A percentile compares a stretch with the other conserved stretches of the same genome.
Conservation (phyloP, 371 early-diverging fungal genomes). For the Mortierella sp. region DNA sequence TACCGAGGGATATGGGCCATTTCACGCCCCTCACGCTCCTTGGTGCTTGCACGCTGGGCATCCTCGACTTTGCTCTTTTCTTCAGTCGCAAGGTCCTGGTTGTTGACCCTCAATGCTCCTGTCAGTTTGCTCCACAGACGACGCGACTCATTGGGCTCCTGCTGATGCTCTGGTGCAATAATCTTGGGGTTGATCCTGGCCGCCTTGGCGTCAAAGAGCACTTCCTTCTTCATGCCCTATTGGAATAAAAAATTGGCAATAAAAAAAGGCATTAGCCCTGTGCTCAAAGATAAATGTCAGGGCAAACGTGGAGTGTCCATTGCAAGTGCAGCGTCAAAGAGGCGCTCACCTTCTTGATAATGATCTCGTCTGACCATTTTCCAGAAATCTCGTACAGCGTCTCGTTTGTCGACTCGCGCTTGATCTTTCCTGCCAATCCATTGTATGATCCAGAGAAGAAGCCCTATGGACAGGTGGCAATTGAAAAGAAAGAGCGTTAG, state of each 20-base stretch:
- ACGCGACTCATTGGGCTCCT: conserved; percentile 89
- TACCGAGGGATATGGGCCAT: conserved; percentile 29
- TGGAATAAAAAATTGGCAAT: background rate
- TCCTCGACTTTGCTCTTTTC: conserved; percentile 91
- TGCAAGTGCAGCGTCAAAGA: too few species aligned
- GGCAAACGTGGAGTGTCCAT: too few species aligned
- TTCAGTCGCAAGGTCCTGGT: conserved; percentile 84
- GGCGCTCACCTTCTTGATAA: conserved; percentile 57
- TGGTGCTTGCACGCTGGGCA: conserved; percentile 79
- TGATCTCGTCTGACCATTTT: conserved; percentile 88
- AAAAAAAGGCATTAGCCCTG: background rate
- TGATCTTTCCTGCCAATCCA: conserved; percentile 87
- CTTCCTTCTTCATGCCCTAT: conserved; percentile 59
- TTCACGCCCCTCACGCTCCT: conserved; percentile 68
- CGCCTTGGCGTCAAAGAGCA: conserved; percentile 82
- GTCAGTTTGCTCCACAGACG: conserved; percentile 91
- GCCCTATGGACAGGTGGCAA: conserved; percentile 64
- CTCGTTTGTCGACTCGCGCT: conserved; percentile 81
- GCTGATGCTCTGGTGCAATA: conserved; percentile 77
- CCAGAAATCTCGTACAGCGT: conserved; percentile 87
- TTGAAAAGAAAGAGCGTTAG: background rate
- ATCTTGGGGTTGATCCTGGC: conserved; percentile 75
- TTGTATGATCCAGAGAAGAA: conserved; percentile 90
- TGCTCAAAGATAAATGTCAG: background rate
- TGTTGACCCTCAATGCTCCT: conserved; percentile 73